Conservation (phyloP, 768 basidiomycete species). For the Podaxis pistillaris region DNA sequence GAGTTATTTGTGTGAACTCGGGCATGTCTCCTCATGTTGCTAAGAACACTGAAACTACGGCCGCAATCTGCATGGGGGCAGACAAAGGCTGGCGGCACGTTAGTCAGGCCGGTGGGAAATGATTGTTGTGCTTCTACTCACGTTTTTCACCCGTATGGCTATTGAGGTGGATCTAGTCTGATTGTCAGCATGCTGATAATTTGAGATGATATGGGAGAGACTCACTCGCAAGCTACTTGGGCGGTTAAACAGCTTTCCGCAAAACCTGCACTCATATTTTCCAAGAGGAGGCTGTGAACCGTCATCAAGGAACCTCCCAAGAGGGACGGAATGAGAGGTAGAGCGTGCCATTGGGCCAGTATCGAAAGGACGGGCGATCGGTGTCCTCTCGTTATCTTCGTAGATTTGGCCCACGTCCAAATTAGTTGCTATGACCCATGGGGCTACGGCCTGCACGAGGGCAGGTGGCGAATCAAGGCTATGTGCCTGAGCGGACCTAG, state of each 20-base stretch:
- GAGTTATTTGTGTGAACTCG: slow-evolving; percentile 54
- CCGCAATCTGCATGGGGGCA: slow-evolving; percentile 77
- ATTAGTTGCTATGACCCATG: slow-evolving; percentile 28
- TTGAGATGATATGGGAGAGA: slow-evolving; percentile 9
- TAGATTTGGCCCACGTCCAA: slow-evolving; percentile 18
- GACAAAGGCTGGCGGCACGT: slow-evolving; percentile 53
- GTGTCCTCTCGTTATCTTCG: slow-evolving; percentile 37
- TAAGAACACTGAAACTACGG: slow-evolving; percentile 81
- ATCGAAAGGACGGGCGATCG: slow-evolving; percentile 25
- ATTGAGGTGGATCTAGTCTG: slow-evolving; percentile 71
- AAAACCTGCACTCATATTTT: slow-evolving; percentile 77
- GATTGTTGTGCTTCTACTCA: slow-evolving; percentile 35
- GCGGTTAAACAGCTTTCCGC: slow-evolving; percentile 78
- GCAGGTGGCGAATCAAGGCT: slow-evolving; percentile 17
- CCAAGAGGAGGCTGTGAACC: slow-evolving; percentile 23
- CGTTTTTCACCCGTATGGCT: slow-evolving; percentile 87
- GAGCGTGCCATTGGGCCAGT: slow-evolving; percentile 4
- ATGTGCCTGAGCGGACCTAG: neutral
- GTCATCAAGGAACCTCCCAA: slow-evolving; percentile 10
- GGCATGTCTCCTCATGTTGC: slow-evolving; percentile 86
- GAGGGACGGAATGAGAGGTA: slow-evolving; percentile 5
- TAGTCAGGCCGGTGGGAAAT: slow-evolving; percentile 6
- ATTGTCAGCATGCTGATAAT: slow-evolving; percentile 7
- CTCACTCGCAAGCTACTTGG: slow-evolving; percentile 79
- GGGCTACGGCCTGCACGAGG: slow-evolving; percentile 16